Conservation (phyloP, 805 yeast genomes). For the Ogataea glucozyma region DNA sequence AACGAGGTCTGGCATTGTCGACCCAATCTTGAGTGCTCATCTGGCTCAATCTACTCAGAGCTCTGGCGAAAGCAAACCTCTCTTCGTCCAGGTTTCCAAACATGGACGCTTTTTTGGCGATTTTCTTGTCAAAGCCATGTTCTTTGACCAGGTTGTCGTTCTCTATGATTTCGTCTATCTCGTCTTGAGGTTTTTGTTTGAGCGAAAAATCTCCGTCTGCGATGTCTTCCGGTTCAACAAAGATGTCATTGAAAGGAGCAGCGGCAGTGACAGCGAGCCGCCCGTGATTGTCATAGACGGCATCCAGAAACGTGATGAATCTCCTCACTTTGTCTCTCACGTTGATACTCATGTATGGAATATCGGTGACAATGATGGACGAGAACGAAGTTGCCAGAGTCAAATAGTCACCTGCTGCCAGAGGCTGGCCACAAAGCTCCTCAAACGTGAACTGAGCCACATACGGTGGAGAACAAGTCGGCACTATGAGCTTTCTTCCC, state of each 20-base stretch:
- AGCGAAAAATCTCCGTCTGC: conserved; percentile 48
- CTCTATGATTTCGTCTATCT: conserved; percentile 39
- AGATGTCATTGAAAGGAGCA: conserved; percentile 78
- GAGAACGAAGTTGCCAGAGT: conserved; percentile 74
- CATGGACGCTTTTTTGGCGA: conserved; percentile 70
- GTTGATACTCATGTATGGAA: conserved; percentile 78
- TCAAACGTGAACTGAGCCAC: conserved; percentile 91
- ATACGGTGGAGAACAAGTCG: conserved; percentile 68
- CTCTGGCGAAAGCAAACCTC: conserved; percentile 94
- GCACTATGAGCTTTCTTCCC: conserved; percentile 84
- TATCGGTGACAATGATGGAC: conserved; percentile 86
- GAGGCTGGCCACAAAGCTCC: conserved; percentile 81
- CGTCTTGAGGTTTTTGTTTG: conserved; percentile 29
- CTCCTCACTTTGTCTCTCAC: conserved; percentile 84
- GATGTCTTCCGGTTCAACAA: conserved; percentile 76
- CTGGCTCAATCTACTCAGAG: conserved; percentile 84
- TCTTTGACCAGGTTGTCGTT: conserved; percentile 66
- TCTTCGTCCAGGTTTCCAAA: conserved; percentile 89
- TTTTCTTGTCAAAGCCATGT: conserved; percentile 73
- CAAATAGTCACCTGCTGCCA: conserved; percentile 93
- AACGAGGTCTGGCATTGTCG: conserved; percentile 37
- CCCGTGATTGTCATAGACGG: conserved; percentile 90
- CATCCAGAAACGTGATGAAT: conserved; percentile 92
- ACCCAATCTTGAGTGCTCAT: conserved; percentile 96
- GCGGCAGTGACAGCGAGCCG: conserved; percentile 87